These are phyloP conservation scores for Entomortierella lignicola DNA, from an alignment of 192 early-diverging fungal genomes.

Conservation along the genomic window DNA sequence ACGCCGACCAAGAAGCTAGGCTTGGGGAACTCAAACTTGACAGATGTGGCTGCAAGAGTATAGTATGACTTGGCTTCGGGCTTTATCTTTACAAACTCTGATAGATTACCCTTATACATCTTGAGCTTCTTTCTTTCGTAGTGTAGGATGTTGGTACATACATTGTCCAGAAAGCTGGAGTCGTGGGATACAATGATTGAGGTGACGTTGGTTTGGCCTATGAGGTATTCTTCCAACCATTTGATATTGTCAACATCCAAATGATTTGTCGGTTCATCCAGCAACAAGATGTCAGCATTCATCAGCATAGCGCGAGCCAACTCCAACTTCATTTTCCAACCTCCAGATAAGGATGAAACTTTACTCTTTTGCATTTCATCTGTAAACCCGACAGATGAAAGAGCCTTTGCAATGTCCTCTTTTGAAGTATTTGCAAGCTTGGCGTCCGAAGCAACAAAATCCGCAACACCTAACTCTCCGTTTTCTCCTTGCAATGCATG, in stretches of 20 bases:
- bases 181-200: constrained; percentile 85
- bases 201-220: constrained; percentile 72
- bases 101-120: constrained; percentile 83
- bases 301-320: constrained; percentile 83
- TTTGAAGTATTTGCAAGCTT: constrained; percentile 59
- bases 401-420: constrained; percentile 53
- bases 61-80: constrained; percentile 85
- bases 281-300: constrained; percentile 88
- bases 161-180: constrained; percentile 82
- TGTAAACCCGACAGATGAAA: constrained; percentile 75
- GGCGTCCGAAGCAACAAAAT: constrained; percentile 69
- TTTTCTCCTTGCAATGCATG: constrained; percentile 76
- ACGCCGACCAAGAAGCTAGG: constrained; percentile 82
- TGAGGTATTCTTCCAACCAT: constrained; percentile 83
- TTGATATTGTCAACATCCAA: constrained; percentile 82
- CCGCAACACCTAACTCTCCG: constrained; percentile 66
- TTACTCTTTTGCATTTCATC: constrained; percentile 64
- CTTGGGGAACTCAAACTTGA: constrained; percentile 82
- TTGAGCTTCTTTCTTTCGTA: constrained; percentile 81
- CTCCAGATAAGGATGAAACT: constrained; percentile 79
- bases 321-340: constrained; percentile 92
- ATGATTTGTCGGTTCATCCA: constrained; percentile 96
- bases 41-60: constrained; percentile 72
- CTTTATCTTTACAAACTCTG: constrained; percentile 77
- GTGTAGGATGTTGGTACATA: constrained; percentile 85